These are phyloP conservation scores for Phenoliferia sp. DNA, from an alignment of 1,284 basidiomycete species.

Conservation along the genomic window DNA sequence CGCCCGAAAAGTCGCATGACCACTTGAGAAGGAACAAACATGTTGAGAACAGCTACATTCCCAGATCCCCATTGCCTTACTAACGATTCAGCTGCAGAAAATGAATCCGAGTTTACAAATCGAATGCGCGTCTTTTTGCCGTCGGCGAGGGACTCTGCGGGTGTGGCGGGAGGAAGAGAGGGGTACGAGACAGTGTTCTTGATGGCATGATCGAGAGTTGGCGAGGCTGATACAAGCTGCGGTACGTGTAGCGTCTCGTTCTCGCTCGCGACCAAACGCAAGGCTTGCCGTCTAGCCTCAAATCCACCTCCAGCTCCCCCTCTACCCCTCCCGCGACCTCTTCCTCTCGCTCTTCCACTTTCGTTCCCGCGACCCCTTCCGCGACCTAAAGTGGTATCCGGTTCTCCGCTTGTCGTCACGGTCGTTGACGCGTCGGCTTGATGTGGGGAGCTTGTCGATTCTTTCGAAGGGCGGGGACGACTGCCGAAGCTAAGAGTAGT, in stretches of 20 bases:
- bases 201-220: neutral
- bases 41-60: neutral
- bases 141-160: neutral
- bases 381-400: neutral
- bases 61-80: neutral
- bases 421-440: neutral
- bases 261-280: neutral
- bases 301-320: neutral
- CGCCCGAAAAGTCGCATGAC: no score
- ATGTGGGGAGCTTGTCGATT: neutral
- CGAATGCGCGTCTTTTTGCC: neutral
- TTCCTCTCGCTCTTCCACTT: neutral
- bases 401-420: neutral
- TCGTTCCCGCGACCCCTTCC: neutral
- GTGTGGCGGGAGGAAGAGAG: neutral
- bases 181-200: neutral
- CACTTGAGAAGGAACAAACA: neutral
- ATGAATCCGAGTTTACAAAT: neutral
- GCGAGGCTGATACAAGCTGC: neutral
- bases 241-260: neutral
- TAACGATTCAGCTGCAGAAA: neutral
- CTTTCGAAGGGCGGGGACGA: neutral
- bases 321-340: neutral
- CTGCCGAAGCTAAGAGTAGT: neutral
- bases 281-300: neutral